phyloP scores from a whole-genome alignment of 1,284 basidiomycete genomes.

The Golubevia pallescens region DNA sequence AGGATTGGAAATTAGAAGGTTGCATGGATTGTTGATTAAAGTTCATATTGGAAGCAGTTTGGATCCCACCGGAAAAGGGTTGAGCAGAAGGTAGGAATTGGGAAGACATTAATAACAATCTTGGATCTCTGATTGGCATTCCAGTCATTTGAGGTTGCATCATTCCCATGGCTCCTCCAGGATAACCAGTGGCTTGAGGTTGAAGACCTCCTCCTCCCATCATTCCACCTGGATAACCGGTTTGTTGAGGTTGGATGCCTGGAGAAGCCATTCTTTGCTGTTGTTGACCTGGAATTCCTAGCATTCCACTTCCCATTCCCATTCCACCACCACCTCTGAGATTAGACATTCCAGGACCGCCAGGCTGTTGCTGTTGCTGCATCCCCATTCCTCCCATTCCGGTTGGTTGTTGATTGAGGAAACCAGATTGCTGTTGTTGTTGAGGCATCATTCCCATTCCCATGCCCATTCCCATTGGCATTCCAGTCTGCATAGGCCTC shows the following conservation, averaged over 20 bases:
- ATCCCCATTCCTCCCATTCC: conserved; percentile 9
- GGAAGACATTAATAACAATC: conserved; percentile 59
- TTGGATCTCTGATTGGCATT: conserved; percentile 55
- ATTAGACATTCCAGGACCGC: not conserved
- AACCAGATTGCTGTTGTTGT: conserved; percentile 4
- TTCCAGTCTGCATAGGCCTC: conserved; percentile 32
- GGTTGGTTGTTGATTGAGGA: conserved; percentile 1
- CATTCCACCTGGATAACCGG: conserved; percentile 31
- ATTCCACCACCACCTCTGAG: not conserved
- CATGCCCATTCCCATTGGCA: conserved; percentile 21
- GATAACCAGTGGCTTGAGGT: conserved; percentile 48
- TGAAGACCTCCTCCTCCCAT: conserved; percentile 28
- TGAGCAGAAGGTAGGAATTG: conserved; percentile 58
- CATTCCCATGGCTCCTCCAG: not conserved
- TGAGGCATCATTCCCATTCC: conserved; percentile 16
- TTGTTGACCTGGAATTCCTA: not conserved
- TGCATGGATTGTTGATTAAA: conserved; percentile 53
- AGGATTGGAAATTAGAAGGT: conserved; percentile 55
- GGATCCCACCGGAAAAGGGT: conserved; percentile 51
- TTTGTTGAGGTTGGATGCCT: conserved; percentile 36
- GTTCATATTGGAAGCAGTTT: conserved; percentile 56
- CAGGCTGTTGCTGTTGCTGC: conserved; percentile 4
- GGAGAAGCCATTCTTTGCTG: not conserved
- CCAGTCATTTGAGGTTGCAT: conserved; percentile 61
- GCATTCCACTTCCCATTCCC: not conserved